Evolutionary conservation across 2,329 filamentous ascomycete species (phyloP), one percentile per base, ranked within the genome.

Genomic region (Nemania abortiva): DNA sequence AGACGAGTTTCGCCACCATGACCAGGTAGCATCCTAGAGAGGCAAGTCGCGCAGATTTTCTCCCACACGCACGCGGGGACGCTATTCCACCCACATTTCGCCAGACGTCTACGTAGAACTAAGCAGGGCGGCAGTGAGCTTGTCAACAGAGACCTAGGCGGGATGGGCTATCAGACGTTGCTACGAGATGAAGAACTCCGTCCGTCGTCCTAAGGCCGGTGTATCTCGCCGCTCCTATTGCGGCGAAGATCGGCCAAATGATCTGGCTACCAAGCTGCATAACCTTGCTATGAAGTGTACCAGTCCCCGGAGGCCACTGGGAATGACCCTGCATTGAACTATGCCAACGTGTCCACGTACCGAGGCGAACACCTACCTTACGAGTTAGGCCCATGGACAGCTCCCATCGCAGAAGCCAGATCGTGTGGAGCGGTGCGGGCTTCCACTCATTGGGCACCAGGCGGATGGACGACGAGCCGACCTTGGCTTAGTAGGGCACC

Each of bases 261-360:
- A 74, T 71, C 69, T 75, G 66, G 65, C 66, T 71, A 37, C 56
- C 60, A 71, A 68, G 62, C 74, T 78, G 71, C 75, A 77, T 70
- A 73, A 65, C 62, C 61, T 65, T 61, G 57, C 55, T 56, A 49
- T 22, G 63, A 22, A 20, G 58, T 42, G 68, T 59, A 68, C 59
- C 63, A 70, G 37, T 22, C 24, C 54, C 56, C 29, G n/a, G 61
- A 60, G 18, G 54, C 49, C 53, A 45, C 65, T 58, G 66, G 66
- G 65, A 62, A 65, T 67, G 69, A 69, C 70, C 70, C 69, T 72
- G 70, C 69, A 71, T 67, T 27, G 59, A 70, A 58, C 42, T 64
- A 62, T 70, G 68, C 63, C 68, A 67, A 70, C 68, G 68, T 70
- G 68, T 69, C 47, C 69, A 71, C 66, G 60, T 34, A 66, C 63